Evolutionary conservation across 2,329 filamentous ascomycete species (phyloP).

Genomic region (Cyclaneusma minus): DNA sequence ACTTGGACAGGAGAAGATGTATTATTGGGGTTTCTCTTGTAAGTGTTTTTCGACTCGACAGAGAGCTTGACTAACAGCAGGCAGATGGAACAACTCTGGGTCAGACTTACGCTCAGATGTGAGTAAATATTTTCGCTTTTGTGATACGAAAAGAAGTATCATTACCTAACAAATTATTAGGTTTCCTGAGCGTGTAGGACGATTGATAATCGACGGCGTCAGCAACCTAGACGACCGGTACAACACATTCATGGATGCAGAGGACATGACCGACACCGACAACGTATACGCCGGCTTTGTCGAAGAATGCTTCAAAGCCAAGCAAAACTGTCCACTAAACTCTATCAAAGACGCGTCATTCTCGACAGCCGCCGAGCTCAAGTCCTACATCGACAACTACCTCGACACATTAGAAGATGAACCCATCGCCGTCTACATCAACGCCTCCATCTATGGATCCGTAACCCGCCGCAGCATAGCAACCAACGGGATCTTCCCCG

Average conservation of each 20-base stretch:
- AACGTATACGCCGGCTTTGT: conserved; percentile 8
- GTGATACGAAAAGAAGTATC: no score
- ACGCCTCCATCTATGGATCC: conserved; percentile 9
- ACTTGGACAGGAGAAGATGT: conserved; percentile 21
- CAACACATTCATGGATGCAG: conserved; percentile 6
- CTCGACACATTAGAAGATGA: conserved; percentile 7
- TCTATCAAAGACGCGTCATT: conserved; percentile 5
- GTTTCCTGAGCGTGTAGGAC: conserved; percentile 18
- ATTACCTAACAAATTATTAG: no score
- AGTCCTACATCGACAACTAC: conserved; percentile 6
- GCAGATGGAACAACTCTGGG: conserved; percentile 22
- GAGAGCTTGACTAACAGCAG: conserved; percentile 2
- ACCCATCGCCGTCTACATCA: conserved; percentile 11
- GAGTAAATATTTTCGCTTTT: no score
- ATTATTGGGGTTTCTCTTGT: conserved; percentile 25
- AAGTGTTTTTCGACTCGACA: conserved; percentile 1
- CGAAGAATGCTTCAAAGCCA: conserved; percentile 9
- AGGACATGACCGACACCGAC: conserved; percentile 10
- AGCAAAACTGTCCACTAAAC: conserved; percentile 7
- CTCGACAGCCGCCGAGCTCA: conserved; percentile 3
- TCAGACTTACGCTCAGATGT: conserved; percentile 23
- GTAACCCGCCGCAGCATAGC: conserved; percentile 7
- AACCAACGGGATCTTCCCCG: conserved; percentile 21
- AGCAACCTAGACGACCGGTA: conserved; percentile 16
- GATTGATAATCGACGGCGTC: conserved; percentile 13